phyloP scores from a whole-genome alignment of 352 stramenopile genomes.

The Globisporangium parvum region DNA sequence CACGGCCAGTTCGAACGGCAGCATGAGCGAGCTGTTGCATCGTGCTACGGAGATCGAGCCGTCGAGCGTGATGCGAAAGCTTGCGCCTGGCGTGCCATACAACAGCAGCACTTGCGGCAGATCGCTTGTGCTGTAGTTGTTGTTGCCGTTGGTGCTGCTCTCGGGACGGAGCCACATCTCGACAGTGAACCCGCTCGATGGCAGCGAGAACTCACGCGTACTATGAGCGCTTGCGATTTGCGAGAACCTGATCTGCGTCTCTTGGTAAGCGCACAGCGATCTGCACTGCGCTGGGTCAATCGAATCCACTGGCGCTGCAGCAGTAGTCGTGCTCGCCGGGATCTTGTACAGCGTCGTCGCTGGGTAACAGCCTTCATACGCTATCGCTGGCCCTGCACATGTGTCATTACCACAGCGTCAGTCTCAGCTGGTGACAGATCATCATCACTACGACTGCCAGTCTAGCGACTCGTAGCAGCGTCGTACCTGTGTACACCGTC shows the following conservation, averaged over 20 bases:
- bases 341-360: slow-evolving; percentile 20
- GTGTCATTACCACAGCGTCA: slow-evolving; percentile 1
- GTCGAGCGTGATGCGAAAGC: slow-evolving; percentile 14
- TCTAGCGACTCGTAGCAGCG: background rate
- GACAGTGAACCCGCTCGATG: slow-evolving; percentile 20
- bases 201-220: slow-evolving; percentile 17
- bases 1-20: slow-evolving; percentile 24
- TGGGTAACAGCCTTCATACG: slow-evolving; percentile 28
- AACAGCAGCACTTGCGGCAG: slow-evolving; percentile 25
- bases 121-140: background rate
- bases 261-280: slow-evolving; percentile 15
- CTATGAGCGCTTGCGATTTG: slow-evolving; percentile 20
- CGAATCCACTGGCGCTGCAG: background rate
- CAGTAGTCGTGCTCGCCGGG: background rate
- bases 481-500: slow-evolving; percentile 31
- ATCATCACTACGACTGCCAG: background rate
- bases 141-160: background rate
- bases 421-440: background rate
- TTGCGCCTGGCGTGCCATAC: slow-evolving; percentile 17
- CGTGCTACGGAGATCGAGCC: slow-evolving; percentile 21
- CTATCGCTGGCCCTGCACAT: slow-evolving; percentile 23
- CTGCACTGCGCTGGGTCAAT: slow-evolving; percentile 19
- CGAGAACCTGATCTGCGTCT: slow-evolving; percentile 34
- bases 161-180: slow-evolving; percentile 39
- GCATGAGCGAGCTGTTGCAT: slow-evolving; percentile 21